These are phyloP conservation scores for Huntiella bhutanensis DNA, from an alignment of 2,329 filamentous ascomycete genomes.

Conservation along the genomic window DNA sequence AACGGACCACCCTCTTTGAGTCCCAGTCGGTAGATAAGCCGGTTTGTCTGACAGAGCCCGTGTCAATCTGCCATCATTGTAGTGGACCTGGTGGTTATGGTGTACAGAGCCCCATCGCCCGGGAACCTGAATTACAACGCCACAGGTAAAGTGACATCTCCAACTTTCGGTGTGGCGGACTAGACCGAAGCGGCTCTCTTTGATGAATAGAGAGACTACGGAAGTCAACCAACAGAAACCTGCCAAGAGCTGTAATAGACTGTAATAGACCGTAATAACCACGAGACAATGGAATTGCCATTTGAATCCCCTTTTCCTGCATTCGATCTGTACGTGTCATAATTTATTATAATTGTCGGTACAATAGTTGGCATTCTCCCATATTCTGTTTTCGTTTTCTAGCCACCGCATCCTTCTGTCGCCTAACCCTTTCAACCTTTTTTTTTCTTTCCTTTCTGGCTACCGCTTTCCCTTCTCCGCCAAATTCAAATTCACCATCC, in stretches of 20 bases:
- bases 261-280: background rate
- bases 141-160: too few relatives aligned
- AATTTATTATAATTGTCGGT: background rate
- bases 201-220: background rate
- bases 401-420: background rate
- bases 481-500: constrained; percentile 13
- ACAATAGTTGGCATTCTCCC: background rate
- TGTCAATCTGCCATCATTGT: too few relatives aligned
- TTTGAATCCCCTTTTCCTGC: too few relatives aligned
- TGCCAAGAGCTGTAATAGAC: background rate
- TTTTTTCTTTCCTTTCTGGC: constrained; percentile 4
- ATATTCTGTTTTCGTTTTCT: background rate
- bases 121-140: too few relatives aligned
- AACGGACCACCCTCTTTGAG: too few relatives aligned
- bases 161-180: too few relatives aligned
- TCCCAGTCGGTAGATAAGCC: too few relatives aligned
- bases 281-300: background rate
- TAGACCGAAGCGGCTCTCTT: too few relatives aligned
- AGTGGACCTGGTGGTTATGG: too few relatives aligned
- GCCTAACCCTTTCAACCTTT: constrained; percentile 7
- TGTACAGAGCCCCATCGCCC: too few relatives aligned
- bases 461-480: constrained; percentile 5
- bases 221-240: background rate
- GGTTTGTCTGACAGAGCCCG: too few relatives aligned
- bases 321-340: too few relatives aligned